Evolutionary conservation across 2,329 filamentous ascomycete species (phyloP).

Genomic region (Davidsoniella neocaledoniae): DNA sequence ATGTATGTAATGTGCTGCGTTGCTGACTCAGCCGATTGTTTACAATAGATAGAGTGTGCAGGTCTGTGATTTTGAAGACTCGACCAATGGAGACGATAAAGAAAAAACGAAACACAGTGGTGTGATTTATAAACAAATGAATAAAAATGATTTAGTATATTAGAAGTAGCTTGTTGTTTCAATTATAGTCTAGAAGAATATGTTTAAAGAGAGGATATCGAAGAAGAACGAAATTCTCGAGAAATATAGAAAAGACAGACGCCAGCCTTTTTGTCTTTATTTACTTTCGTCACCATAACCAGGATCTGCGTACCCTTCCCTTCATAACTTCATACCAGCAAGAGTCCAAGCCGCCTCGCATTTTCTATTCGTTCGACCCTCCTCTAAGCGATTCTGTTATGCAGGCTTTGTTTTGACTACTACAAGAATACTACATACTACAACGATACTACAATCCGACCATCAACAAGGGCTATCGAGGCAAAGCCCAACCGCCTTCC

Average conservation of each 20-base stretch:
- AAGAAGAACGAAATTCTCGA: neutral
- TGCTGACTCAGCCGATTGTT: conserved; percentile 1
- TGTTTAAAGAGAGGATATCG: neutral
- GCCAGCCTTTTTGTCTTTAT: conserved; percentile 5
- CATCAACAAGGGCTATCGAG: too few species aligned
- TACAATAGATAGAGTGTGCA: neutral
- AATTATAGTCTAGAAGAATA: neutral
- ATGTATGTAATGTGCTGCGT: neutral
- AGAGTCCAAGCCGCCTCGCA: neutral
- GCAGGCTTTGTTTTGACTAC: too few species aligned
- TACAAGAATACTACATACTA: too few species aligned
- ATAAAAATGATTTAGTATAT: too few species aligned
- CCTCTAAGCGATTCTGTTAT: too few species aligned
- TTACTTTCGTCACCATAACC: neutral
- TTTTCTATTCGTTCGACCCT: neutral
- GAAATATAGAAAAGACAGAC: neutral
- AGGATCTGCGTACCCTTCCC: too few species aligned
- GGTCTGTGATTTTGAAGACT: neutral
- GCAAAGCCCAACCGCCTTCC: too few species aligned
- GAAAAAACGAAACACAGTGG: neutral
- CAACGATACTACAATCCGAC: too few species aligned
- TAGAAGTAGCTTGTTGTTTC: too few species aligned
- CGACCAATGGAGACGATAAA: neutral
- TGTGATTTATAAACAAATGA: neutral
- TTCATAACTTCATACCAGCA: neutral